These are phyloP conservation scores for Neostapfia colusana DNA, from an alignment of 176 grass and related monocot species.

Conservation along the genomic window DNA sequence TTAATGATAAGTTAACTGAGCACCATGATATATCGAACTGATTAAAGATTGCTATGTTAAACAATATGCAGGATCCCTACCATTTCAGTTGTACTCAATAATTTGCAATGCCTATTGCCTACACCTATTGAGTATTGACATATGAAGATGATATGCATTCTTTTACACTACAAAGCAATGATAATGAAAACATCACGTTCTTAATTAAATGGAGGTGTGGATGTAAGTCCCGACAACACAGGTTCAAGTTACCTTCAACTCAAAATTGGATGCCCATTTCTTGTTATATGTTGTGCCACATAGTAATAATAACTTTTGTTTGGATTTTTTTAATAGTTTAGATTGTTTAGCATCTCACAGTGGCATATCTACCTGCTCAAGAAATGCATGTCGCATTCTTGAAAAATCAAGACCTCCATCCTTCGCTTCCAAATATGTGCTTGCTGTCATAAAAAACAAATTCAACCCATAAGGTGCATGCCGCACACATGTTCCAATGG, in stretches of 20 bases:
- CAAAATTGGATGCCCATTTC: background rate
- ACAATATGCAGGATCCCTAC: background rate
- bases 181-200: conserved; percentile 13
- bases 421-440: conserved; percentile 66
- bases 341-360: background rate
- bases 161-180: background rate
- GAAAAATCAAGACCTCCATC: conserved; percentile 72
- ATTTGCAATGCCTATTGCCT: background rate
- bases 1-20: background rate
- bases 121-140: background rate
- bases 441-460: conserved; percentile 63
- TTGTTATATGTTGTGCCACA: background rate
- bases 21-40: background rate
- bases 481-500: background rate
- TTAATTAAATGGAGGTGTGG: background rate
- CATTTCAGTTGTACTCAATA: conserved; percentile 6
- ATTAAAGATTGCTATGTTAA: conserved; percentile 7
- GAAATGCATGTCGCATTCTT: conserved; percentile 62
- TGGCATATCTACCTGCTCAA: conserved; percentile 76
- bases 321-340: conserved; percentile 17
- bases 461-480: conserved; percentile 49
- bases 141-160: conserved; percentile 15
- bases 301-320: conserved; percentile 1
- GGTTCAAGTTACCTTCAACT: background rate
- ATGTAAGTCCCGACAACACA: background rate